These are phyloP conservation scores for Vanilla planifolia DNA, from an alignment of 106 monocot genomes.

Conservation along the genomic window DNA sequence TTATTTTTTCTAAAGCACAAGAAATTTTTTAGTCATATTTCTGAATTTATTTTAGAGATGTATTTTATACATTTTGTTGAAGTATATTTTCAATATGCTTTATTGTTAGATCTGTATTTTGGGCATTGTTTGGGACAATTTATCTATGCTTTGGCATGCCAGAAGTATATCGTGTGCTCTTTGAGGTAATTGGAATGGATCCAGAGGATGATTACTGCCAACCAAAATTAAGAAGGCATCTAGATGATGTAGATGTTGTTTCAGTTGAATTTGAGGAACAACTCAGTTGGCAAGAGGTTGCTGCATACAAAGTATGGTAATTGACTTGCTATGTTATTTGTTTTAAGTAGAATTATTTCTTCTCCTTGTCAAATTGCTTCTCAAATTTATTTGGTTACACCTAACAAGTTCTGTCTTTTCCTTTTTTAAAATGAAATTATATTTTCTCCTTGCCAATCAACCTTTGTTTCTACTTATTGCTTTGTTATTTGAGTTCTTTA, in stretches of 20 bases:
- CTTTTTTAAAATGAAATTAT: not conserved
- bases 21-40: too few relatives aligned
- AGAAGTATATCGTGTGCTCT: conserved; percentile 94
- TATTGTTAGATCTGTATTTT: conserved; percentile 71
- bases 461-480: not conserved
- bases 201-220: conserved; percentile 92
- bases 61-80: too few relatives aligned
- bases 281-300: conserved; percentile 90
- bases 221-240: conserved; percentile 79
- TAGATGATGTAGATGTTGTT: conserved; percentile 95
- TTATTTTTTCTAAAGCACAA: too few relatives aligned
- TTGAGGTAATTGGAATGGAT: conserved; percentile 96
- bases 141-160: conserved; percentile 97
- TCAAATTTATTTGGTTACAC: not conserved
- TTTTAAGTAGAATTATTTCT: too few relatives aligned
- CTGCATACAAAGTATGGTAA: conserved; percentile 59
- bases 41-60: too few relatives aligned
- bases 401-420: not conserved
- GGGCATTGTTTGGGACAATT: conserved; percentile 97
- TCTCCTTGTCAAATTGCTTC: not conserved
- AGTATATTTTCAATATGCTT: conserved; percentile 1
- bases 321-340: too few relatives aligned
- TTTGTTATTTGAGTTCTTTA: not conserved
- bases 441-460: too few relatives aligned
- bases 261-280: conserved; percentile 88